Base-by-base conservation (phyloP, 495 filamentous ascomycete species). In the Neurospora terricola region DNA sequence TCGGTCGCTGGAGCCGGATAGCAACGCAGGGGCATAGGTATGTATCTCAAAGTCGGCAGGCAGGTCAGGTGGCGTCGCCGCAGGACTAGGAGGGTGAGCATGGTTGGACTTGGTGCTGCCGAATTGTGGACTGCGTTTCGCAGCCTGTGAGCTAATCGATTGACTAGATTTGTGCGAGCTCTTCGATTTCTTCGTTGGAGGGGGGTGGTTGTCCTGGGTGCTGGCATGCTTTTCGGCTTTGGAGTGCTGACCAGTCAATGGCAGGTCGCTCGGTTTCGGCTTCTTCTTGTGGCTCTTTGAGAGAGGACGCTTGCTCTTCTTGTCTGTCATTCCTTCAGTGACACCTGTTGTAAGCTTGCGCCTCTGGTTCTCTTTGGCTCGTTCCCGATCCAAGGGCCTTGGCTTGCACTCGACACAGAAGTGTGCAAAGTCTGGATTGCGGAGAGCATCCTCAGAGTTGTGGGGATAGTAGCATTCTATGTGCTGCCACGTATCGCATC, bases 401-500 rank as follows among this genome's bases (percentile, higher is more conserved):
- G 95, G 93, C 73, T 90, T 85, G 82, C 96, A 99, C 73, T 96
- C 94, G 71, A 87, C 87, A 83, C 96, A 99, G 76, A 90, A 91
- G 82, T 99, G 97, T 27, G 84, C 79, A 76, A 90, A 89, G 66
- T 87, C 85, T 66, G 54, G 54, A 45, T 83, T 81, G 76, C 90
- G 87, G 27, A 92, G 87, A 45, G 93, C 95, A 62, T 96, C 90
- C 42, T 89, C 87, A 71, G 85, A 79, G 69, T 86, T 87, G 70
- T 89, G 84, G 69, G 92, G 90, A 79, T 97, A 96, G 82, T 97
- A 98, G 83, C 96, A 99, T 76, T 93, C 88, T 75, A 96, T 94
- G 82, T 99, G 96, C 82, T 99, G 96, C 96, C 96, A 99, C 59
- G 93, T 96, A 79, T 97, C 92, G 83, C 96, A 99, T 72, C 84